phyloP scores from a whole-genome alignment of 2,329 filamentous ascomycete genomes.

The Neoscytalidium dimidiatum region DNA sequence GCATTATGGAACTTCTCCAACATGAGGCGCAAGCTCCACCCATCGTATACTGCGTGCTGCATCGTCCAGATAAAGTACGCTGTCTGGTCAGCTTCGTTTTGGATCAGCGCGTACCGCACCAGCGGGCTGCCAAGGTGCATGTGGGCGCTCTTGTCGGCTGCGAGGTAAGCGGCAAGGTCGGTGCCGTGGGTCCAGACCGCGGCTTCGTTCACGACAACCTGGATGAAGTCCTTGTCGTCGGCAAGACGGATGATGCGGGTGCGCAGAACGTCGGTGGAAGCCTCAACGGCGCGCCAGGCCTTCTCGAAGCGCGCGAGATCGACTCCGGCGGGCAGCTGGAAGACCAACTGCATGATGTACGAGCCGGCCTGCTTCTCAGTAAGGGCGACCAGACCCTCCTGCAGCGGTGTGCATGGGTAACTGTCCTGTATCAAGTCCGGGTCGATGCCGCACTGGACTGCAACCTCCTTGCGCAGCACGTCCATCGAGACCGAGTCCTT shows the following conservation, averaged over 20 bases:
- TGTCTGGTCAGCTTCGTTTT: neutral
- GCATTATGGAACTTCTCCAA: neutral
- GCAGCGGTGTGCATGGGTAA: slow-evolving; percentile 44
- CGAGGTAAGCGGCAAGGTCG: slow-evolving; percentile 34
- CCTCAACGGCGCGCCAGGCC: slow-evolving; percentile 23
- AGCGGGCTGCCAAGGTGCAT: slow-evolving; percentile 36
- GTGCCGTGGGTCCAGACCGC: neutral
- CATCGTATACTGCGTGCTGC: slow-evolving; percentile 41
- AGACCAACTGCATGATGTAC: slow-evolving; percentile 41
- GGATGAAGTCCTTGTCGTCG: neutral
- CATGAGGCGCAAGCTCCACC: slow-evolving; percentile 19
- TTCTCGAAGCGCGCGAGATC: slow-evolving; percentile 15
- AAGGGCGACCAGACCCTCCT: slow-evolving; percentile 44
- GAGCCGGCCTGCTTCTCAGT: slow-evolving; percentile 39
- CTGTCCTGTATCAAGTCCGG: slow-evolving; percentile 38
- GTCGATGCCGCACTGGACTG: slow-evolving; percentile 28
- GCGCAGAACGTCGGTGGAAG: slow-evolving; percentile 37
- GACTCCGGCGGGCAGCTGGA: slow-evolving; percentile 26
- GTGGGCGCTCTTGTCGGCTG: slow-evolving; percentile 29
- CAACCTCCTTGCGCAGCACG: slow-evolving; percentile 36
- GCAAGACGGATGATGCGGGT: slow-evolving; percentile 34
- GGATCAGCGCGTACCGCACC: slow-evolving; percentile 39
- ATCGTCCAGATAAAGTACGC: slow-evolving; percentile 23
- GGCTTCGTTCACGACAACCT: neutral
- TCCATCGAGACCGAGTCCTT: slow-evolving; percentile 8